phyloP scores from a whole-genome alignment of 768 basidiomycete species.

The Melanogaster broomeanus region DNA sequence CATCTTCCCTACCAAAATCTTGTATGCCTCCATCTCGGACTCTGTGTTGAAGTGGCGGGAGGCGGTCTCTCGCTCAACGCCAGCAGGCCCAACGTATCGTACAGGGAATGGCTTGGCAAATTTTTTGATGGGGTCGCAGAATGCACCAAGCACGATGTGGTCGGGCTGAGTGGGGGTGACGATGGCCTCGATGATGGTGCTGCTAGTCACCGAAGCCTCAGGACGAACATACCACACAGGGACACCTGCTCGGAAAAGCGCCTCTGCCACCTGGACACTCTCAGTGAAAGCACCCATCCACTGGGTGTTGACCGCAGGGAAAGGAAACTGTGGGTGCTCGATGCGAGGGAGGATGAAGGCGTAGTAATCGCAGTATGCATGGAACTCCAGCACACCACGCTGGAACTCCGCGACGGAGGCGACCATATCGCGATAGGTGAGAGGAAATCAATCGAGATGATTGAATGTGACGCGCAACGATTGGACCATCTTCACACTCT shows the following conservation, averaged over 20 bases:
- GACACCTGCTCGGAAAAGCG: no score
- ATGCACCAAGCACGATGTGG: neutral
- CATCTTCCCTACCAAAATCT: no score
- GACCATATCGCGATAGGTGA: neutral
- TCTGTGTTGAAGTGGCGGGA: no score
- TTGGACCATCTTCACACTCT: no score
- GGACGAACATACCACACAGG: neutral
- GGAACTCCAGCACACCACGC: neutral
- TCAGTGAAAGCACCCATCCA: conserved; percentile 4
- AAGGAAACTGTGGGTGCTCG: neutral
- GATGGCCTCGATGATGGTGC: neutral
- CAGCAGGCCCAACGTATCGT: no score
- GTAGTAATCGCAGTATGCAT: neutral
- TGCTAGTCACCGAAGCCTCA: neutral
- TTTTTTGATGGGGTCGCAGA: no score
- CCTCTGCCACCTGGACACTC: neutral
- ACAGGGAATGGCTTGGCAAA: no score
- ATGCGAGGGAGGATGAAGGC: neutral
- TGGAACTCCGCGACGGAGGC: neutral
- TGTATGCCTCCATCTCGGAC: no score
- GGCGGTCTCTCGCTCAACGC: no score
- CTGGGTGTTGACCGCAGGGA: neutral
- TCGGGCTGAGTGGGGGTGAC: neutral
- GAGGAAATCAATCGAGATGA: no score
- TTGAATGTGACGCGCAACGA: no score